Percentiles rank a stretch among this genome's conserved stretches.
phyloP scores from a whole-genome alignment of 352 stramenopile genomes.

The Phytopythium litorale region DNA sequence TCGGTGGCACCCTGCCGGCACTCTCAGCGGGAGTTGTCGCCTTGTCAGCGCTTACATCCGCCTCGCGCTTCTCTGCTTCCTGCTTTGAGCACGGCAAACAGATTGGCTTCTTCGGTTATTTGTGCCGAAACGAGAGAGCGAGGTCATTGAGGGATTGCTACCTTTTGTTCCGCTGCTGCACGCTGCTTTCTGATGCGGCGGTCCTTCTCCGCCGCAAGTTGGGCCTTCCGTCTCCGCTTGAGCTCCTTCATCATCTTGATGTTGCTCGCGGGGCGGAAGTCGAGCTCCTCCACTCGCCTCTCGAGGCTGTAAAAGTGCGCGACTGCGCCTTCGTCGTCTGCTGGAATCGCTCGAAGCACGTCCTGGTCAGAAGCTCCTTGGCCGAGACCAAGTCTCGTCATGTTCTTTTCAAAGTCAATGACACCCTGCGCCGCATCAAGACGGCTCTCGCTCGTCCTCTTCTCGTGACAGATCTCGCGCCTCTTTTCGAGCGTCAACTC shows the following conservation, averaged over 20 bases:
- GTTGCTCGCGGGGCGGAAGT: conserved; percentile 76
- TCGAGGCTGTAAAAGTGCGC: conserved; percentile 43
- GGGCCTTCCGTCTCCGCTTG: conserved; percentile 53
- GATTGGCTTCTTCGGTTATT: too few relatives aligned
- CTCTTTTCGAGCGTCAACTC: conserved; percentile 56
- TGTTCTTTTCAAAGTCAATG: conserved; percentile 58
- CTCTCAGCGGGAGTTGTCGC: not conserved
- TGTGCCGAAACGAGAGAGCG: too few relatives aligned
- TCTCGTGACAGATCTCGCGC: conserved; percentile 24
- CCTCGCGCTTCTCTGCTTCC: not conserved
- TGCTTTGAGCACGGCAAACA: not conserved
- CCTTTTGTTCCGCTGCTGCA: conserved; percentile 37
- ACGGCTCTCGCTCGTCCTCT: conserved; percentile 23
- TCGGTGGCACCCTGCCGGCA: not conserved
- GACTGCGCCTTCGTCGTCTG: conserved; percentile 31
- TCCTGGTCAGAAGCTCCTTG: conserved; percentile 11
- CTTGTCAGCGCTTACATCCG: not conserved
- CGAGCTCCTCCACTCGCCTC: conserved; percentile 38
- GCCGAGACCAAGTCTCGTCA: conserved; percentile 49
- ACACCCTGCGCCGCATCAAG: conserved; percentile 42
- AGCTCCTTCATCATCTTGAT: conserved; percentile 85
- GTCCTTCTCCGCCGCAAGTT: conserved; percentile 67
- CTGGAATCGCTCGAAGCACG: conserved; percentile 32
- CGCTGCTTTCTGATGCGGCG: conserved; percentile 46
- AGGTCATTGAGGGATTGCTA: not conserved